Percentiles rank a stretch among this genome's conserved stretches.
Conservation (phyloP, 1,139 yeast species). For the Saccharomyces hybrid region DNA sequence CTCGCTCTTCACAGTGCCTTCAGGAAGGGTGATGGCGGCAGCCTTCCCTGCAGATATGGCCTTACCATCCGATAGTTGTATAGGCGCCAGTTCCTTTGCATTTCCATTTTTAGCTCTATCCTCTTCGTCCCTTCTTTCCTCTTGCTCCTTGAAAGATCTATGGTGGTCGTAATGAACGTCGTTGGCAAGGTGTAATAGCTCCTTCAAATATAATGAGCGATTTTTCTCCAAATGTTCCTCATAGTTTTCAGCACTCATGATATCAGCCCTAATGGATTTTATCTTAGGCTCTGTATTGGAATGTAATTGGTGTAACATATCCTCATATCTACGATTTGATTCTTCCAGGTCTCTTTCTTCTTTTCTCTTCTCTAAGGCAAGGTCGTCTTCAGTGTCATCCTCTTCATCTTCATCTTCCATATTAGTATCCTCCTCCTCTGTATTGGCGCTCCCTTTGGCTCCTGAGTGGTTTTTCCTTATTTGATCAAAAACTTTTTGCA, state of each 20-base stretch:
- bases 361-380: slow-evolving; percentile 22
- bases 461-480: slow-evolving; percentile 30
- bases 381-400: slow-evolving; percentile 18
- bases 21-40: neutral
- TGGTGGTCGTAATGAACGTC: slow-evolving; percentile 26
- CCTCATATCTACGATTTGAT: slow-evolving; percentile 21
- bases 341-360: slow-evolving; percentile 20
- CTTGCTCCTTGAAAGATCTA: slow-evolving; percentile 21
- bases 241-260: slow-evolving; percentile 20
- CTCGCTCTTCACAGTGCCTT: slow-evolving; percentile 1
- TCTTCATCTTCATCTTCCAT: slow-evolving; percentile 18
- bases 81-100: neutral
- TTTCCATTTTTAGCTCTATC: slow-evolving; percentile 17
- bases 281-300: slow-evolving; percentile 20
- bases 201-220: slow-evolving; percentile 19
- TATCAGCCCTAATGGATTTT: slow-evolving; percentile 15
- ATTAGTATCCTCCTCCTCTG: slow-evolving; percentile 22
- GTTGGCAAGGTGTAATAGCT: slow-evolving; percentile 17
- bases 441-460: slow-evolving; percentile 16
- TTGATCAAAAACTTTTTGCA: slow-evolving; percentile 45
- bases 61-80: neutral
- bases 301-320: slow-evolving; percentile 17
- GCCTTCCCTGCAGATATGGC: slow-evolving; percentile 1
- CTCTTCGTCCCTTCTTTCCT: slow-evolving; percentile 16
- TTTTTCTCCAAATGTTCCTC: slow-evolving; percentile 14